Percentiles rank a stretch among this genome's conserved stretches.
phyloP scores from a whole-genome alignment of 352 stramenopile species.

The Aphanomyces cochlioides region DNA sequence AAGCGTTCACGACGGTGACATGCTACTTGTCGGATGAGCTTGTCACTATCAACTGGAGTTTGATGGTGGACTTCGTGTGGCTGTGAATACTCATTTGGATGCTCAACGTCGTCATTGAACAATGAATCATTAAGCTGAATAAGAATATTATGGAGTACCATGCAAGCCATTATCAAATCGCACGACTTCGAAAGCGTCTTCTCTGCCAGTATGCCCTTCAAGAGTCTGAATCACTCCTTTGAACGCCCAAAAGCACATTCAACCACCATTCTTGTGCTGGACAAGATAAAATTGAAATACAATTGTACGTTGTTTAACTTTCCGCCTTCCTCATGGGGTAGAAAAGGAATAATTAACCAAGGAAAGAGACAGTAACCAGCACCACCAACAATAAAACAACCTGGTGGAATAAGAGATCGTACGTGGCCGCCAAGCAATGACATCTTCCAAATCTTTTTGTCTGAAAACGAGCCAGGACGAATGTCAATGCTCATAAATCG shows the following conservation, averaged over 20 bases:
- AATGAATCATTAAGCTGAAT: background rate
- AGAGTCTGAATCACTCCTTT: background rate
- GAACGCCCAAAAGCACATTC: background rate
- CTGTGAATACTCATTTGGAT: background rate
- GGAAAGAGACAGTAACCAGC: background rate
- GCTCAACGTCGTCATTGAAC: background rate
- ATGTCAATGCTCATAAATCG: no score
- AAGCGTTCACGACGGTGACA: no score
- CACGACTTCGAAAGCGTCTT: background rate
- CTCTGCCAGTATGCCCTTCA: background rate
- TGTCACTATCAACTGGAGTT: background rate
- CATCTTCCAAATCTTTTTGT: no score
- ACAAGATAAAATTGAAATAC: background rate
- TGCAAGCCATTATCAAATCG: background rate
- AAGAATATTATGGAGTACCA: slow-evolving; percentile 2
- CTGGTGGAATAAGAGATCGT: background rate
- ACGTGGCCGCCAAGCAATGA: background rate
- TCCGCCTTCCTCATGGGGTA: background rate
- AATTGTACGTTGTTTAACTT: background rate
- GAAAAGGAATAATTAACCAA: background rate
- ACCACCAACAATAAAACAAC: background rate
- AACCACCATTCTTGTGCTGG: background rate
- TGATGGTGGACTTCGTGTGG: background rate
- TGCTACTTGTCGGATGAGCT: no score
- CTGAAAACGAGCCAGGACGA: no score